phyloP scores from a whole-genome alignment of 108 stramenopile species.

The Cyclotella sp. region DNA sequence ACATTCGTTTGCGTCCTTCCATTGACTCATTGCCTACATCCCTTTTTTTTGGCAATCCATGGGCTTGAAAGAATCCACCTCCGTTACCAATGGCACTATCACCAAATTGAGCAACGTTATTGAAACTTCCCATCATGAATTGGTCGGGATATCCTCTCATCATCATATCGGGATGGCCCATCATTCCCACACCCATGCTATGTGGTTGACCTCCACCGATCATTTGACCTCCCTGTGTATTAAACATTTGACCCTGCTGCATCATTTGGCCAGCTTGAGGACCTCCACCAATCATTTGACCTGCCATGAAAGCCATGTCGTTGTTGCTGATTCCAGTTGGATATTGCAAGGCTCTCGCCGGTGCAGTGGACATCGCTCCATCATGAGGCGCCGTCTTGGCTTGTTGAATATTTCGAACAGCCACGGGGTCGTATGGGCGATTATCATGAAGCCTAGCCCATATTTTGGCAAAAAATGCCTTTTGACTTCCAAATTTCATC shows the following conservation, averaged over 20 bases:
- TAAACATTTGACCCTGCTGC: not conserved
- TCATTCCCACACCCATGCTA: slow-evolving; percentile 17
- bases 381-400: not conserved
- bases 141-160: slow-evolving; percentile 10
- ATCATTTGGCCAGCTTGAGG: not conserved
- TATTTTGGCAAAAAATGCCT: slow-evolving; percentile 84
- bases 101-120: not conserved
- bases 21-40: not conserved
- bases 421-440: slow-evolving; percentile 33
- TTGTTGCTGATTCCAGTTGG: not conserved
- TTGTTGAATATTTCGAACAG: not conserved
- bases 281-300: not conserved
- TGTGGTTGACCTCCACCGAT: not conserved
- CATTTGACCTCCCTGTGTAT: not conserved
- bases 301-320: slow-evolving; percentile 18
- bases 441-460: slow-evolving; percentile 80
- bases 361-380: not conserved
- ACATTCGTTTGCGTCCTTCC: not conserved
- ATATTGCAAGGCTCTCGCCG: not conserved
- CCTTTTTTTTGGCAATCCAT: not conserved
- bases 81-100: not conserved
- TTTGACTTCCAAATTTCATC: slow-evolving; percentile 87
- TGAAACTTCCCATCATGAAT: not conserved
- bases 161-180: slow-evolving; percentile 9
- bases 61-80: not conserved